These are phyloP conservation scores for Austroboletus niveus DNA, from an alignment of 1,284 basidiomycete species.

Conservation along the genomic window DNA sequence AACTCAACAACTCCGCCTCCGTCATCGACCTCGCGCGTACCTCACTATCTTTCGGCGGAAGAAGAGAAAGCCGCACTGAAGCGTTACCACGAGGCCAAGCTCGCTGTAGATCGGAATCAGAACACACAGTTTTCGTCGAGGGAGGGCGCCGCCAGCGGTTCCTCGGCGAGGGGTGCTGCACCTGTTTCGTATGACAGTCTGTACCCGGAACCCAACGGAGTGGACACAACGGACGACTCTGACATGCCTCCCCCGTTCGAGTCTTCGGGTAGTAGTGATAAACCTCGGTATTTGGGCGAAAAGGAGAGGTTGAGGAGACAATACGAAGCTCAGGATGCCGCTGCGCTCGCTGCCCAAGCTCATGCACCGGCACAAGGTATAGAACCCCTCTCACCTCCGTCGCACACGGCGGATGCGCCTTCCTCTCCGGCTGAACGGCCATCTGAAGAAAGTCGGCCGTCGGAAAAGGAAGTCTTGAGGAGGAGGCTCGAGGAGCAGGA, in stretches of 20 bases:
- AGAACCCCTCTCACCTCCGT: slow-evolving; percentile 23
- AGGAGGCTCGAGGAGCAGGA: slow-evolving; percentile 48
- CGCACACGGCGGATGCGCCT: slow-evolving; percentile 20
- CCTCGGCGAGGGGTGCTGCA: slow-evolving; percentile 11
- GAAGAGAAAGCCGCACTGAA: slow-evolving; percentile 64
- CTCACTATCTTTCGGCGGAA: slow-evolving; percentile 47
- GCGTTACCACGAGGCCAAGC: slow-evolving; percentile 68
- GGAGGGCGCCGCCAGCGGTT: slow-evolving; percentile 18
- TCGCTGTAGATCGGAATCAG: slow-evolving; percentile 60
- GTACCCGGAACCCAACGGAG: slow-evolving; percentile 41
- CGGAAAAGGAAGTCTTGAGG: slow-evolving; percentile 56
- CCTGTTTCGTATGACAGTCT: slow-evolving; percentile 59
- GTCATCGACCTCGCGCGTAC: slow-evolving; percentile 26
- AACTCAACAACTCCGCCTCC: slow-evolving; percentile 22
- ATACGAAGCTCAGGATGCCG: slow-evolving; percentile 66
- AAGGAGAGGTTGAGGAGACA: slow-evolving; percentile 36
- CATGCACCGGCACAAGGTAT: slow-evolving; percentile 6
- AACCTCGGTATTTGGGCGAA: slow-evolving; percentile 35
- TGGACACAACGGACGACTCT: slow-evolving; percentile 15
- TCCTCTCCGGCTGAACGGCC: slow-evolving; percentile 16
- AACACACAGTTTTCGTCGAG: slow-evolving; percentile 31
- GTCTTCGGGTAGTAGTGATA: slow-evolving; percentile 29
- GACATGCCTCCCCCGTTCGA: slow-evolving; percentile 53
- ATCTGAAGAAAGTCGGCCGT: slow-evolving; percentile 30
- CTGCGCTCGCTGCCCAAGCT: slow-evolving; percentile 29